Base-by-base conservation (phyloP, 2,329 filamentous ascomycete genomes). In the Ophiobolus disseminans region DNA sequence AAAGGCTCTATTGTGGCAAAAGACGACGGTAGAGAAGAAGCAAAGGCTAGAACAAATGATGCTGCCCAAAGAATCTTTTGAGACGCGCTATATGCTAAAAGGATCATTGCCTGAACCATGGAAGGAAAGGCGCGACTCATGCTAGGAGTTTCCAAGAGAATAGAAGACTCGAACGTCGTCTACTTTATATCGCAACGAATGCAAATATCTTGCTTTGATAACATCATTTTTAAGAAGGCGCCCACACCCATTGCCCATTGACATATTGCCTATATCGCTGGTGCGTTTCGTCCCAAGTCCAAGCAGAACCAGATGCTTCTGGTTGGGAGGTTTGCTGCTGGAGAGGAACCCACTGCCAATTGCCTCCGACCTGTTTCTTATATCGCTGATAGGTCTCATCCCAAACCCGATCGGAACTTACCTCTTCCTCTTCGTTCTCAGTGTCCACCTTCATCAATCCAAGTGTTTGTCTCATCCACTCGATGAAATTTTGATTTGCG, bases 61-160 rank as follows among this genome's bases (percentile, higher is more conserved):
- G 19, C 7, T 39, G 20, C 36, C 36, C 9, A 8, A 23, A 23
- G 4, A 39, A 5, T 25, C 3, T 3, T 39, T 39, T 26, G 8
- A 39, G 20, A 39, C 36, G 16, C 36, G 20, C 19, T 39, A 23
- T 39, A 39, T 39, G 36, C 36, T 39, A 8, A 39, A 39, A 39
- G 36, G 21, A 39, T 22, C 21, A 23, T 14, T 13, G 25, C n/a
- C 23, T 14, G 13, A 39, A 39, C 36, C 21, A 26, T 39, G 21
- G 36, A 25, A 7, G 25, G 36, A 39, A 39, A 8, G 25, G 4
- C 20, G 13, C 19, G 19, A 22, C 1, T 39, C 36, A 39, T 39
- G 36, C 25, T 39, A 39, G 36, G 25, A 22, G 16, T 39, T 8
- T 21, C 22, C n/a, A n/a, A n/a, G n/a, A n/a, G n/a, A n/a, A n/a